Evolutionary conservation across 2,329 filamentous ascomycete genomes (phyloP), one percentile per base, ranked within the genome.

Genomic region (Monosporascus sp.): DNA sequence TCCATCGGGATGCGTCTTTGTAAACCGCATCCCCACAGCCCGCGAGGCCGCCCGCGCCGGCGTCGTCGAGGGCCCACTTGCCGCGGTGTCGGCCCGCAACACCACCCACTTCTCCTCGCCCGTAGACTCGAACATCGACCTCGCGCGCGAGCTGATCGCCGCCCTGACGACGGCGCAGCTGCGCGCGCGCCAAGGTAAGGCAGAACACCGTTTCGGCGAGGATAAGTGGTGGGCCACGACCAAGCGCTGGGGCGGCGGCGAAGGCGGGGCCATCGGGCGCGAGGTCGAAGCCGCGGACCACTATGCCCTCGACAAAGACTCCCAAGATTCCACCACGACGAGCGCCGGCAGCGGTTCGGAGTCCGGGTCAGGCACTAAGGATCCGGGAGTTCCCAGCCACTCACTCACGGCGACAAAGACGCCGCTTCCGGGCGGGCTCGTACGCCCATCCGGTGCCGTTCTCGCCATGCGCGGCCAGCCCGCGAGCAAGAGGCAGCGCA

Each of bases 81-180:
- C 80, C 1, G 81, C 79, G 3, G 74, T 87, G 22, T 84, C 80
- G 52, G 75, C 80, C 7, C 76, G 84, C 31, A 77, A 79, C 48
- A 77, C 75, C 14, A 80, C 77, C 7, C 70, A 68, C 27, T 87
- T 87, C 62, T 60, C 59, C 15, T 57, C 60, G n/a, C 54, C 57
- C 6, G 69, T 77, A 49, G 85, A 90, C 41, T 80, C 86, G 53
- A 70, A 79, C 31, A 72, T 84, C 41, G 87, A 87, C 62, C 73
- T 87, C 22, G 79, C 79, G 0, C 75, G 83, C 37, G 84, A 87
- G 64, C 65, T 86, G 0, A 71, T 84, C 27, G 81, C 83, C 3
- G 77, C 81, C 0, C 70, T 88, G 4, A 71, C 85, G 47, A 82
- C 83, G 7, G 84, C 84, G 0, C 84, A 88, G 63, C 82, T 86